These are phyloP conservation scores for Agrostemma githago DNA, from an alignment of 148 eudicot genomes.

Conservation along the genomic window DNA sequence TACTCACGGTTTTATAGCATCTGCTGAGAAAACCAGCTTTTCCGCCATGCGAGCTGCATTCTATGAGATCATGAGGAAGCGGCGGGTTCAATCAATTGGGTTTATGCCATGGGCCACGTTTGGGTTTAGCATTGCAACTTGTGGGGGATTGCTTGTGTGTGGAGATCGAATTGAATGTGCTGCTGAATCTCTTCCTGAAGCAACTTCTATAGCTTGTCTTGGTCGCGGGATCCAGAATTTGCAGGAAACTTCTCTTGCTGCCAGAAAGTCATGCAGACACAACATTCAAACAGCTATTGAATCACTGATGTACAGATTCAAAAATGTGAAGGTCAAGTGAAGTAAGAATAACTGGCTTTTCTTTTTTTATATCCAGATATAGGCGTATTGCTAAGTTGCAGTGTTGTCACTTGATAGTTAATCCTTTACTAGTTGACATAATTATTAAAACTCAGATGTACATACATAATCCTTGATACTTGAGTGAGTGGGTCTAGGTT, in stretches of 20 bases:
- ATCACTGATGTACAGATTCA: slow-evolving; percentile 61
- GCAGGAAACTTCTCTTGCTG: slow-evolving; percentile 23
- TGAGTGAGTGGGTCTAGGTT: slow-evolving; percentile 4
- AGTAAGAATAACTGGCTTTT: slow-evolving; percentile 16
- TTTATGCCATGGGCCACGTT: slow-evolving; percentile 83
- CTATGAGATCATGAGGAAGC: slow-evolving; percentile 91
- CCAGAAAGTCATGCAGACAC: slow-evolving; percentile 36
- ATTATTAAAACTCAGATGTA: slow-evolving; percentile 12
- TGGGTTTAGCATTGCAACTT: slow-evolving; percentile 78
- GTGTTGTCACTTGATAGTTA: slow-evolving; percentile 1
- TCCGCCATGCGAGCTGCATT: slow-evolving; percentile 87
- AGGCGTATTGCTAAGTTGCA: neutral
- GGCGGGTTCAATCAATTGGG: slow-evolving; percentile 54
- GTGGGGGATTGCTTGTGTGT: slow-evolving; percentile 51
- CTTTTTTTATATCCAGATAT: slow-evolving; percentile 11
- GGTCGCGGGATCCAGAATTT: slow-evolving; percentile 34
- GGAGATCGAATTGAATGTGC: slow-evolving; percentile 81
- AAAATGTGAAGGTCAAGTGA: slow-evolving; percentile 46
- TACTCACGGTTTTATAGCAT: slow-evolving; percentile 78
- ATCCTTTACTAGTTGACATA: slow-evolving; percentile 8
- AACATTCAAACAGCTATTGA: slow-evolving; percentile 77
- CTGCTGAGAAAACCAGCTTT: slow-evolving; percentile 83
- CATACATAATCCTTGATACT: slow-evolving; percentile 15
- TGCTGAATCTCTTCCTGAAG: slow-evolving; percentile 32
- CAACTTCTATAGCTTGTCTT: slow-evolving; percentile 34